phyloP scores from a whole-genome alignment of 1,139 yeast genomes.

The Kodamaea fungicola region DNA sequence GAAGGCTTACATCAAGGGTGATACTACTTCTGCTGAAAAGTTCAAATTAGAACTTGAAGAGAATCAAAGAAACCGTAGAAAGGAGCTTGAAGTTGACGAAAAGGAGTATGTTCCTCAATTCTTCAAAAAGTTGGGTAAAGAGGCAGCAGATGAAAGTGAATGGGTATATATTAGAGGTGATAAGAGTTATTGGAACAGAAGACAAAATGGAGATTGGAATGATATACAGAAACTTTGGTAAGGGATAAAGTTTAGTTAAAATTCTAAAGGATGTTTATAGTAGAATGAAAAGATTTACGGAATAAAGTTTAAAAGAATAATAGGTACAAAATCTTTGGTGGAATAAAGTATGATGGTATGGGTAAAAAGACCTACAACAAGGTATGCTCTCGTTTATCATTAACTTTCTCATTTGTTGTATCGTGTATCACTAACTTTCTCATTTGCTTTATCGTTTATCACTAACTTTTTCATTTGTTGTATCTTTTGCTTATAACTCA shows the following conservation, averaged over 20 bases:
- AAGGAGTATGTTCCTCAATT: constrained; percentile 55
- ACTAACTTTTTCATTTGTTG: too few relatives aligned
- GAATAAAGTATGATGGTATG: too few relatives aligned
- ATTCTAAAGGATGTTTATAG: too few relatives aligned
- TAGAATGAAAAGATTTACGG: background rate
- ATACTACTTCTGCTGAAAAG: constrained; percentile 65
- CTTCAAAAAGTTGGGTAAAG: constrained; percentile 49
- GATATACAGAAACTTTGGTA: constrained; percentile 54
- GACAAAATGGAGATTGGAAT: constrained; percentile 59
- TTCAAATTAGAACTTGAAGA: constrained; percentile 71
- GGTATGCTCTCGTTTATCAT: too few relatives aligned
- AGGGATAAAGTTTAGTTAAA: background rate
- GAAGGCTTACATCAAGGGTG: constrained; percentile 64
- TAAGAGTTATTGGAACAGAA: constrained; percentile 76
- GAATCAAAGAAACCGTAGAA: constrained; percentile 74
- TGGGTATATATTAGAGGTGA: constrained; percentile 64
- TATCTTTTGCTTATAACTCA: too few relatives aligned
- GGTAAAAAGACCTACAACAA: too few relatives aligned
- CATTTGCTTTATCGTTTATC: too few relatives aligned
- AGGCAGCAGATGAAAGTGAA: constrained; percentile 41
- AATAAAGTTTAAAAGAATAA: background rate
- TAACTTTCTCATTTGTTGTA: too few relatives aligned
- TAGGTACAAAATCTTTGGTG: background rate
- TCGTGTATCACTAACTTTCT: too few relatives aligned
- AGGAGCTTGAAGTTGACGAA: constrained; percentile 46